Evolutionary conservation across 2,329 filamentous ascomycete species (phyloP), one percentile per base, ranked within the genome.

Genomic region (Scytalidium lignicola): DNA sequence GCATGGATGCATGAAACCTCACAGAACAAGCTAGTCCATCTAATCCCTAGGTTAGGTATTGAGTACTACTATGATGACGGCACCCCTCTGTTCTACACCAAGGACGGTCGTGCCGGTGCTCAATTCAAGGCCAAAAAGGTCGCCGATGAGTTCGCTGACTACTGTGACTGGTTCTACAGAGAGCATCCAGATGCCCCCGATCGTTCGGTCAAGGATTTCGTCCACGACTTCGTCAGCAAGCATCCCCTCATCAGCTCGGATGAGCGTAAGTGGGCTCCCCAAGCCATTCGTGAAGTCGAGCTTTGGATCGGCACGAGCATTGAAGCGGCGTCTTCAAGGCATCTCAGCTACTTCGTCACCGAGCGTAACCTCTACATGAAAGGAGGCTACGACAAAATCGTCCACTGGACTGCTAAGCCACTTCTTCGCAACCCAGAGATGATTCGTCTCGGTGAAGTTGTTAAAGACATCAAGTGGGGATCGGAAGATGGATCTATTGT

Each of bases 91-190:
- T 70, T 70, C 55, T 70, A 66, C 48, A 71, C 69, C 37, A 63
- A 66, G 47, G 65, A 71, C 41, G 70, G 70, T 44, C 64, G 67
- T 51, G 65, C 69, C 41, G 69, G 70, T 22, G 63, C 67, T 41
- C 70, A 72, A 53, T 71, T 71, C 65, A 72, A 72, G 49, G 69
- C 69, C 18, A 72, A 72, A 58, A 72, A 72, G 51, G 68, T 71
- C 20, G 69, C 68, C 45, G 70, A 72, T 57, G 70, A 72, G 55
- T 71, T 70, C 51, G 69, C 69, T 23, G 69, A 71, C 53, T 69
- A 69, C 47, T 63, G 62, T 51, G 66, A 69, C 47, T 68, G 65
- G 64, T 71, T 62, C 52, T 72, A 71, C 54, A 62, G 65, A 42
- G 65, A 63, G 39, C 61, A 70, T 47, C 69, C 70, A 9, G 60